These are phyloP conservation scores for Sesbania bispinosa DNA, from an alignment of 306 rosid genomes.

Conservation along the genomic window DNA sequence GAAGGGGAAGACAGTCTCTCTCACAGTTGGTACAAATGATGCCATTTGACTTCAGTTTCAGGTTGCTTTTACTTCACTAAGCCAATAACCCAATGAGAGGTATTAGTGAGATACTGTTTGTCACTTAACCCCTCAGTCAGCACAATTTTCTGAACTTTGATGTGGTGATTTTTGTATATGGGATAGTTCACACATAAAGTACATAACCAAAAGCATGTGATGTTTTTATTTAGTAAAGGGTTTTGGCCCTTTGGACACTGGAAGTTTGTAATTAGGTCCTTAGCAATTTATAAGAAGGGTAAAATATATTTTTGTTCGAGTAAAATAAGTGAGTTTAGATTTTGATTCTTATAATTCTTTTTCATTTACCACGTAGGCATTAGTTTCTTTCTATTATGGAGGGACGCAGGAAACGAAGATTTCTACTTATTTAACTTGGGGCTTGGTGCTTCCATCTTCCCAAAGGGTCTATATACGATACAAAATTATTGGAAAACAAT, in stretches of 20 bases:
- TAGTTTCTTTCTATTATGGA: too few relatives aligned
- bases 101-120: too few relatives aligned
- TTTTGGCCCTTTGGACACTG: slow-evolving; percentile 14
- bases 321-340: too few relatives aligned
- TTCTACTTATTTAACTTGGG: too few relatives aligned
- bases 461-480: slow-evolving; percentile 20
- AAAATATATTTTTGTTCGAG: too few relatives aligned
- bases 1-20: slow-evolving; percentile 48
- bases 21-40: slow-evolving; percentile 63
- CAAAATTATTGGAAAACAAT: slow-evolving; percentile 10
- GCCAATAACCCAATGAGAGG: too few relatives aligned
- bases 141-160: not conserved
- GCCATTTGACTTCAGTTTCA: slow-evolving; percentile 88
- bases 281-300: too few relatives aligned
- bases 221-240: slow-evolving; percentile 19
- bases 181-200: slow-evolving; percentile 37
- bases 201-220: slow-evolving; percentile 28
- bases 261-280: slow-evolving; percentile 7
- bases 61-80: slow-evolving; percentile 61
- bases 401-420: too few relatives aligned
- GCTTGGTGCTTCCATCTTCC: not conserved
- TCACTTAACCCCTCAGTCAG: not conserved
- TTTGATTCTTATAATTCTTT: too few relatives aligned
- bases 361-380: too few relatives aligned
- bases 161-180: slow-evolving; percentile 38